phyloP scores from a whole-genome alignment of 2,329 filamentous ascomycete genomes.

The Alternaria brassicicola region DNA sequence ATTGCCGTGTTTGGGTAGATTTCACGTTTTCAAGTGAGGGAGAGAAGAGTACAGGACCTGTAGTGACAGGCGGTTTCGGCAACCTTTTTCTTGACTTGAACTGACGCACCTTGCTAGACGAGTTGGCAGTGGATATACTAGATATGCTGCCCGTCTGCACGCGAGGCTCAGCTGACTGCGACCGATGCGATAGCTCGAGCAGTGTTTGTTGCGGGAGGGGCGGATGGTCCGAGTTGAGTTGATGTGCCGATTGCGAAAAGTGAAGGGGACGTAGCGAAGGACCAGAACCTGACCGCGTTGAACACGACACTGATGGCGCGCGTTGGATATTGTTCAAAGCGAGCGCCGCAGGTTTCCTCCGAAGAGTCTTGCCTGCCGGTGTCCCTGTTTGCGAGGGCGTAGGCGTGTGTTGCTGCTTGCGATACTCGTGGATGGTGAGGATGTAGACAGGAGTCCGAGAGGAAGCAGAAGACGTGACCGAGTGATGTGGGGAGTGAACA shows the following conservation, averaged over 20 bases:
- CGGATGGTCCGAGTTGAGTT: slow-evolving; percentile 24
- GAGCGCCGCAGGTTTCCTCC: slow-evolving; percentile 46
- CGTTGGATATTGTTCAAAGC: slow-evolving; percentile 42
- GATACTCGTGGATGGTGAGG: slow-evolving; percentile 50
- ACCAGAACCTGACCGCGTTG: slow-evolving; percentile 17
- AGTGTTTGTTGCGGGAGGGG: slow-evolving; percentile 25
- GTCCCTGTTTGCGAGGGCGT: slow-evolving; percentile 31
- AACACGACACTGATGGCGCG: slow-evolving; percentile 24
- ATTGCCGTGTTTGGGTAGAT: slow-evolving; percentile 22
- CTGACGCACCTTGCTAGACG: slow-evolving; percentile 32
- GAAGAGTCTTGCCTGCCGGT: slow-evolving; percentile 42
- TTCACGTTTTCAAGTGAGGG: slow-evolving; percentile 26
- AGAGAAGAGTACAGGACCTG: slow-evolving; percentile 12
- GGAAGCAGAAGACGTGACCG: slow-evolving; percentile 40
- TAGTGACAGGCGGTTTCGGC: slow-evolving; percentile 35
- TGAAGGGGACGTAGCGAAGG: slow-evolving; percentile 31
- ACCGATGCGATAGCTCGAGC: slow-evolving; percentile 29
- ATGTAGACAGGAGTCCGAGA: slow-evolving; percentile 42
- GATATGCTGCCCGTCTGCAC: slow-evolving; percentile 24
- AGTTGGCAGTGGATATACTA: slow-evolving; percentile 18
- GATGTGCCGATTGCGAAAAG: slow-evolving; percentile 39
- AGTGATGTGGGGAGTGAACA: slow-evolving; percentile 47
- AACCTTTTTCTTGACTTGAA: slow-evolving; percentile 47
- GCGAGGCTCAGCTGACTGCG: slow-evolving; percentile 39
- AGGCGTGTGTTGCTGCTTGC: slow-evolving; percentile 47